Percentiles rank a stretch among this genome's conserved stretches.
Conservation (phyloP, 148 eudicot species). For the Agrostemma githago region DNA sequence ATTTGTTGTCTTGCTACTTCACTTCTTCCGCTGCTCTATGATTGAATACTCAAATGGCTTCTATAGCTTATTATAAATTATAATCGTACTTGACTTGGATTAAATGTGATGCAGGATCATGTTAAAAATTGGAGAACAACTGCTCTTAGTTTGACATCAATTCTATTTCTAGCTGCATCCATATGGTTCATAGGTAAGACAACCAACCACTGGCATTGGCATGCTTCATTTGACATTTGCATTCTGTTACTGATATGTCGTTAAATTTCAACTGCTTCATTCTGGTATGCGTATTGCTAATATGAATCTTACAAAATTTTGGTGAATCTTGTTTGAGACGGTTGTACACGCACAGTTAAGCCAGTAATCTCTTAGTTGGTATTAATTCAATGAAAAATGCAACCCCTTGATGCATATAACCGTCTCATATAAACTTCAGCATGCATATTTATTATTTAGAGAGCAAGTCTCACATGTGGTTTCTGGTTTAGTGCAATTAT, state of each 20-base stretch:
- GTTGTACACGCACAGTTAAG: background rate
- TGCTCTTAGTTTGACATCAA: slow-evolving; percentile 57
- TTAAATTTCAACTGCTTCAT: background rate
- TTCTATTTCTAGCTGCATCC: slow-evolving; percentile 76
- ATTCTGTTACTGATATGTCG: background rate
- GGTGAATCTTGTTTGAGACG: background rate
- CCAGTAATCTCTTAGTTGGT: background rate
- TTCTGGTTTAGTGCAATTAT: background rate
- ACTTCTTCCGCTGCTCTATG: too few relatives aligned
- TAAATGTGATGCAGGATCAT: slow-evolving; percentile 52
- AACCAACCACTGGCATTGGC: background rate
- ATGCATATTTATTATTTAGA: too few relatives aligned
- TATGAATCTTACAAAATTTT: background rate
- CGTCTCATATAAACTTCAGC: background rate
- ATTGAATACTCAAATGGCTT: too few relatives aligned
- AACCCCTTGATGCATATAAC: background rate
- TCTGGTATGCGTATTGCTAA: background rate
- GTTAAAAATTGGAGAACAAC: slow-evolving; percentile 81
- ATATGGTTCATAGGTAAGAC: slow-evolving; percentile 75
- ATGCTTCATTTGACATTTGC: background rate
- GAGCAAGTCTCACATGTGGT: background rate
- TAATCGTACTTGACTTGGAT: background rate
- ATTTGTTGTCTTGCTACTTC: too few relatives aligned
- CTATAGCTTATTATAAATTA: background rate
- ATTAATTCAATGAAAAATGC: background rate